phyloP scores from a whole-genome alignment of 352 stramenopile genomes.

The Globisporangium paddicum region DNA sequence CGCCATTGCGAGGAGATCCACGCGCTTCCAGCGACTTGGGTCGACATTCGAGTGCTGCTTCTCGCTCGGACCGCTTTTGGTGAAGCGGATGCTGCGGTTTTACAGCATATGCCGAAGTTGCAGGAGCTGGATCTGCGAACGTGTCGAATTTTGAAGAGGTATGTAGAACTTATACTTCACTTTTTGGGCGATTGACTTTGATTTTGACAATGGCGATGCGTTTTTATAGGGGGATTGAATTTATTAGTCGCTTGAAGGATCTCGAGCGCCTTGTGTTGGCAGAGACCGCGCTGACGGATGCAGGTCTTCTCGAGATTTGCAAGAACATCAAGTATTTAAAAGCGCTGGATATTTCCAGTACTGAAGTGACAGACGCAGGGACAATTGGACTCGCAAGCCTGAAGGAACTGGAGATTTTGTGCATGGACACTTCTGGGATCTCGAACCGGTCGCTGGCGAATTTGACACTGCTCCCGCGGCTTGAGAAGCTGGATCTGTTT shows the following conservation, averaged over 20 bases:
- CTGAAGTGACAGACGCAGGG: slow-evolving; percentile 61
- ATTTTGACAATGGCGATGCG: neutral
- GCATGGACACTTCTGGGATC: slow-evolving; percentile 58
- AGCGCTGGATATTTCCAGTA: slow-evolving; percentile 62
- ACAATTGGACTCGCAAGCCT: slow-evolving; percentile 42
- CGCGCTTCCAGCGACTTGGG: slow-evolving; percentile 48
- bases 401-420: slow-evolving; percentile 49
- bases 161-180: neutral
- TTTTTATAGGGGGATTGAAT: slow-evolving; percentile 46
- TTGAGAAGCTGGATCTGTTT: slow-evolving; percentile 71
- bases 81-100: slow-evolving; percentile 51
- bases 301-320: slow-evolving; percentile 58
- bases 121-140: slow-evolving; percentile 61
- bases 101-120: slow-evolving; percentile 45
- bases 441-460: slow-evolving; percentile 57
- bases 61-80: slow-evolving; percentile 57
- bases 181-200: neutral
- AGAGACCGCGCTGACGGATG: slow-evolving; percentile 59
- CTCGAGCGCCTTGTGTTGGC: slow-evolving; percentile 53
- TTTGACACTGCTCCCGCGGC: slow-evolving; percentile 41
- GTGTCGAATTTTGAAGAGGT: slow-evolving; percentile 72
- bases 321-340: slow-evolving; percentile 33
- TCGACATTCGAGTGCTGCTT: slow-evolving; percentile 43
- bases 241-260: slow-evolving; percentile 49
- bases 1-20: slow-evolving; percentile 59